A percentile compares a stretch with the other conserved stretches of the same genome.
These are phyloP conservation scores for Coemansia sp. DNA, from an alignment of 192 early-diverging fungal species.

Conservation along the genomic window DNA sequence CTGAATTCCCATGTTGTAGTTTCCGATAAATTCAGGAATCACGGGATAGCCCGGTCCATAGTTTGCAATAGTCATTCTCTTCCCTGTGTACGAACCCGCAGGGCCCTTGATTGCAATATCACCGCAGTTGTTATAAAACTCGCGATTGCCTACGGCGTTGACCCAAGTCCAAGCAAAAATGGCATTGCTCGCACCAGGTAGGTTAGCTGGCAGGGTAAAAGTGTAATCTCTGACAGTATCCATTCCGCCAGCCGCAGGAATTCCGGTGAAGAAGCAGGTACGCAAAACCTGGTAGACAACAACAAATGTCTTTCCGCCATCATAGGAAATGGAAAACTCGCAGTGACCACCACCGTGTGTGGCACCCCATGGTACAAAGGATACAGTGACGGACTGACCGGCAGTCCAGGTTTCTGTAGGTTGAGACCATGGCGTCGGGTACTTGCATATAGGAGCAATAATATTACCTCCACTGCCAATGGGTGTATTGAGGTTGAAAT, in stretches of 20 bases:
- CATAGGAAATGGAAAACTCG: constrained; percentile 52
- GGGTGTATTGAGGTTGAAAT: constrained; percentile 39
- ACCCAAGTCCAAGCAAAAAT: constrained; percentile 65
- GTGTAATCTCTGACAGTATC: constrained; percentile 15
- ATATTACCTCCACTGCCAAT: constrained; percentile 23
- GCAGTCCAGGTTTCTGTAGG: constrained; percentile 26
- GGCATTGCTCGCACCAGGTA: constrained; percentile 29
- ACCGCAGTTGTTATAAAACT: constrained; percentile 66
- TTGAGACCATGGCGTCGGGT: constrained; percentile 12
- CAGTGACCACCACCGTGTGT: constrained; percentile 52
- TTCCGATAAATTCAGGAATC: constrained; percentile 48
- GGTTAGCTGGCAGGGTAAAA: constrained; percentile 10
- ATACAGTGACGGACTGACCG: constrained; percentile 32
- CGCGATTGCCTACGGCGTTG: constrained; percentile 61
- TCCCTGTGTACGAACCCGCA: constrained; percentile 24
- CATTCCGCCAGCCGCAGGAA: constrained; percentile 2
- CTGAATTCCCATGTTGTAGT: constrained; percentile 22
- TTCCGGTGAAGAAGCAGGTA: constrained; percentile 19
- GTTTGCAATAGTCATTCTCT: constrained; percentile 49
- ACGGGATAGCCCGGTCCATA: constrained; percentile 47
- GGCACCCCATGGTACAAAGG: constrained; percentile 29
- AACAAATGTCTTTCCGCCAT: constrained; percentile 32
- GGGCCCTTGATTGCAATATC: constrained; percentile 45
- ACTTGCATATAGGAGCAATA: constrained; percentile 30
- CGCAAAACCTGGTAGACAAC: constrained; percentile 39